These are phyloP conservation scores for Ceraceosorus guamensis DNA, from an alignment of 1,284 basidiomycete genomes.

Conservation along the genomic window DNA sequence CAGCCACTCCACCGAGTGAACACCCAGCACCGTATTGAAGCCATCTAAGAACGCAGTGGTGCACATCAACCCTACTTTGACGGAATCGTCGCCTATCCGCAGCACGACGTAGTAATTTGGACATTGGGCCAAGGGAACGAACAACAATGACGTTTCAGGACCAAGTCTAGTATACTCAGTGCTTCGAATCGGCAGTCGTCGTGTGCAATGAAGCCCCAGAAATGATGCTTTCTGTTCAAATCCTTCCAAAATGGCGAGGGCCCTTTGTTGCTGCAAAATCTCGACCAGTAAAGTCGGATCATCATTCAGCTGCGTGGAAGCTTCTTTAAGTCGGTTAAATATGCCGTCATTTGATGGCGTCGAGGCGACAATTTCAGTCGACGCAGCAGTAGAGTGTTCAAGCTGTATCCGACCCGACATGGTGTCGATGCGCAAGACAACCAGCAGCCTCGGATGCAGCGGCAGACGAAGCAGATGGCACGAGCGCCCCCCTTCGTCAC, in stretches of 20 bases:
- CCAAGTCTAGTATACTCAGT: constrained; percentile 28
- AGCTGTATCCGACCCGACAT: constrained; percentile 23
- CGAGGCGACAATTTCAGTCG: not conserved
- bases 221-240: constrained; percentile 37
- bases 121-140: constrained; percentile 23
- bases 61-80: constrained; percentile 24
- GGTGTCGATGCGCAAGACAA: constrained; percentile 18
- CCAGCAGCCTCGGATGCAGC: constrained; percentile 1
- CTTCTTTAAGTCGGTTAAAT: constrained; percentile 12
- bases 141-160: constrained; percentile 17
- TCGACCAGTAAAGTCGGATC: constrained; percentile 20
- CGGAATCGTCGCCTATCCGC: constrained; percentile 16
- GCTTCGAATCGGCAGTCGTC: constrained; percentile 59
- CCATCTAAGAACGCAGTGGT: constrained; percentile 20
- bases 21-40: constrained; percentile 13
- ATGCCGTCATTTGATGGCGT: not conserved
- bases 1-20: constrained; percentile 35
- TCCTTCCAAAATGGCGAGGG: constrained; percentile 29
- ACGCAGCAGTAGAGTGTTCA: constrained; percentile 9
- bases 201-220: constrained; percentile 57
- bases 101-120: constrained; percentile 30
- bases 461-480: constrained; percentile 1
- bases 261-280: constrained; percentile 22
- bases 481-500: not conserved
- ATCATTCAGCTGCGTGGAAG: constrained; percentile 24